Base-by-base conservation (phyloP, 2,329 filamentous ascomycete genomes). In the Septoria petroselini region DNA sequence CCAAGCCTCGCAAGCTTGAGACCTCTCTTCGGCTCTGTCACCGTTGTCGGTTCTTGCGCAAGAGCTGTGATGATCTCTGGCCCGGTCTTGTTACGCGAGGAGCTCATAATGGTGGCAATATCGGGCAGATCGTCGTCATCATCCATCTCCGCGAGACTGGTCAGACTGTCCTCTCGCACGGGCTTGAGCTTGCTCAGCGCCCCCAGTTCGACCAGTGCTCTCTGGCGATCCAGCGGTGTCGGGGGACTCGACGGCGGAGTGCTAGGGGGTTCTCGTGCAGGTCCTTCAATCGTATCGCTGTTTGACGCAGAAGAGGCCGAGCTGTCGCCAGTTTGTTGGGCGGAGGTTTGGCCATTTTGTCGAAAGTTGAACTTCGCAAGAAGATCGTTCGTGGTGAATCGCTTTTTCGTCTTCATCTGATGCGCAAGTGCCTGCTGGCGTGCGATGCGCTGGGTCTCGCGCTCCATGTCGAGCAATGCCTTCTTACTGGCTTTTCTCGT, bases 351-450 rank as follows among this genome's bases (percentile, higher is more conserved):
- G 6, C 6, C 27, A 19, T 29, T n/a, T 19, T 56, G 50, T 25
- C 51, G 48, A 35, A 56, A 91, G 64, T 91, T 90, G 73, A 97
- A 95, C 18, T 81, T 81, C 45, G 88, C 84, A 63, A 97, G 86
- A 1, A 98, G 76, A 52, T 86, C 86, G 30, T 83, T 81, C 60
- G 91, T 93, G 5, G 85, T 83, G 57, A 95, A 86, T 72, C 89
- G 95, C 76, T 93, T 97, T 70, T 86, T 91, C 1, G 89, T 73
- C 71, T 85, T 88, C 18, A 88, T 86, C 65, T 95, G 84, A 68
- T 97, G 91, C 1, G 87, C 82, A 41, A 98, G 78, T 68, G 97
- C 91, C 81, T 95, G 87, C 65, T 86, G 94, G 58, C 93, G 81
- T 59, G 82, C 85, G 72, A 98, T 81, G 23, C 93, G 83, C 72